phyloP scores from a whole-genome alignment of 345 rosid genomes.

The Arabidopsis arenosa region DNA sequence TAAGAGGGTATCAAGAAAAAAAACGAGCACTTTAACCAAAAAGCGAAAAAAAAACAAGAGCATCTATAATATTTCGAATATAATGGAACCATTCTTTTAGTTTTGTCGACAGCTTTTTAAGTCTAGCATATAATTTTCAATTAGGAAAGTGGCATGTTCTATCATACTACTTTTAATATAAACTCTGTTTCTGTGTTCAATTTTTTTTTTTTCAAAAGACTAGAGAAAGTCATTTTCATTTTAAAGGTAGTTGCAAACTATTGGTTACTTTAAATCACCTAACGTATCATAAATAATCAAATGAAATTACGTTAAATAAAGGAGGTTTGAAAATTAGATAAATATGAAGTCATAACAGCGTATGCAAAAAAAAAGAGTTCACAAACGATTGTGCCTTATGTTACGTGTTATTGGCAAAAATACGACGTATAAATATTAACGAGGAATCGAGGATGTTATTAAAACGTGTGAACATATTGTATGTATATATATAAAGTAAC shows the following conservation, averaged over 20 bases:
- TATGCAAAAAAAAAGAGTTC: too few species aligned
- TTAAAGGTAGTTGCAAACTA: conserved; percentile 17
- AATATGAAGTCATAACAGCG: not conserved
- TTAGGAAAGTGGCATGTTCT: conserved; percentile 26
- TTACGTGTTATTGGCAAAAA: too few species aligned
- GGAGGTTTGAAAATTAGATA: not conserved
- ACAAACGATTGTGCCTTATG: too few species aligned
- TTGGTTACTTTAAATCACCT: conserved; percentile 16
- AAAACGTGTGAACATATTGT: too few species aligned
- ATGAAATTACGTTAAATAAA: too few species aligned
- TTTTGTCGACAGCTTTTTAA: conserved; percentile 38
- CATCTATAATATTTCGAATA: conserved; percentile 28
- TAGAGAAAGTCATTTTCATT: conserved; percentile 29
- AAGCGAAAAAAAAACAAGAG: conserved; percentile 16
- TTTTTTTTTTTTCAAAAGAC: conserved; percentile 18
- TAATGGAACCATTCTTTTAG: conserved; percentile 29
- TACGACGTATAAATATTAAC: too few species aligned
- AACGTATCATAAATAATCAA: not conserved
- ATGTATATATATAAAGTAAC: too few species aligned
- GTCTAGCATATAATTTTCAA: conserved; percentile 20
- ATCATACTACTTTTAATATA: conserved; percentile 27
- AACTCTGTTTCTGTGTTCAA: not conserved
- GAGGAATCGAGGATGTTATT: too few species aligned
- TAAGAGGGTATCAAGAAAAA: conserved; percentile 8
- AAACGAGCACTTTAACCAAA: conserved; percentile 22